Conservation (phyloP, 495 filamentous ascomycete species). For the Neurospora tetraspora region DNA sequence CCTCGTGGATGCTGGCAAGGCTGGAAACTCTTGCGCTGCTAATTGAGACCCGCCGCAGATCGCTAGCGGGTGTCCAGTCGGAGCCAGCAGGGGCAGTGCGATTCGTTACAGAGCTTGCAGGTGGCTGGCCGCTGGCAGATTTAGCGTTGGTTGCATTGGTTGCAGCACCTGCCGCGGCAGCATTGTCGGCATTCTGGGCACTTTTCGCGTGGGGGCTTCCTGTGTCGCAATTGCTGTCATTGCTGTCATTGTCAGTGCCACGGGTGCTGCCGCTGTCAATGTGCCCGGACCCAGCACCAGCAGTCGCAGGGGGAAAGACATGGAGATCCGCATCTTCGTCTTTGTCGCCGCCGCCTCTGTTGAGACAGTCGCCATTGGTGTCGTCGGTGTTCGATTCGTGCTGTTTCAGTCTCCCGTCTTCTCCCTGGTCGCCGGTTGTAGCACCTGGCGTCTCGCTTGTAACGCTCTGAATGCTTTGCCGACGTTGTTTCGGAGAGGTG, state of each 20-base stretch:
- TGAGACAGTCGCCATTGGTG: not conserved
- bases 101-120: not conserved
- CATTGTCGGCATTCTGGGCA: not conserved
- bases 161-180: not conserved
- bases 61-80: not conserved
- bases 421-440: not conserved
- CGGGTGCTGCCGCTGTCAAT: not conserved
- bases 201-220: not conserved
- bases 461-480: not conserved
- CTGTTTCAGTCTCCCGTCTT: not conserved
- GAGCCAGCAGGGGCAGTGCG: not conserved
- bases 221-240: not conserved
- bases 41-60: not conserved
- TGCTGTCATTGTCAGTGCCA: not conserved
- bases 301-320: not conserved
- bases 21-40: not conserved
- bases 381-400: not conserved
- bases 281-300: not conserved
- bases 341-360: not conserved
- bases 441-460: not conserved
- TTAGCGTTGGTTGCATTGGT: not conserved
- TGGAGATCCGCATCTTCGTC: not conserved
- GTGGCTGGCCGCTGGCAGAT: not conserved
- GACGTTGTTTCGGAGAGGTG: not conserved
- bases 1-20: constrained; percentile 1